Evolutionary conservation across 1,284 basidiomycete species (phyloP), one percentile per base, ranked within the genome.

Genomic region (Leccinum pallidistipes): DNA sequence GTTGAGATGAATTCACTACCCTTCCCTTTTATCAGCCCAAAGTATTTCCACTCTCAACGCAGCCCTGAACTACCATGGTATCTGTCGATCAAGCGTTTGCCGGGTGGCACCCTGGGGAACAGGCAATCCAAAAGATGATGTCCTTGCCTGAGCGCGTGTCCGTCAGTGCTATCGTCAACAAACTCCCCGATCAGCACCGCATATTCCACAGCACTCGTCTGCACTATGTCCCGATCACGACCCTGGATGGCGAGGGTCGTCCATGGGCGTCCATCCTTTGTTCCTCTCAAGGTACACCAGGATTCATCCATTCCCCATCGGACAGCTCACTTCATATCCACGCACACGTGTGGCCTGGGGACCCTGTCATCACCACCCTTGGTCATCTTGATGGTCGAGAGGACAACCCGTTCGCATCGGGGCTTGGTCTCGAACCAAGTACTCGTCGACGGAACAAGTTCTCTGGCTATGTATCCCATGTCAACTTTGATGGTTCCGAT

Each of bases 391-490:
- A 55, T n/a, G 36, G 21, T 29, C 51, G 18, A 29, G 29, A 56
- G 32, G 61, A 55, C 29, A 36, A 69, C 10, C 71, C 76, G 59
- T 70, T 86, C 9, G 72, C 81, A 21, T 85, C 85, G 3, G 86
- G 86, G 0, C 79, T 88, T 36, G 86, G 86, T 3, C 80, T 88
- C 32, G 84, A 87, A 64, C 79, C 85, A 50, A 69, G 79, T 9
- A 85, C 83, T 0, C 71, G 86, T 34, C 69, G 85, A 62, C 76
- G 86, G 62, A 87, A 87, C 66, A 88, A 87, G 69, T 82, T 88
- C 64, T 83, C 84, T 1, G 86, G 86, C 0, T 66, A 67, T 36
- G 72, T 84, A 21, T 68, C 66, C 2, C 74, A 71, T 18, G 61
- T 79, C 6, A 65, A 73, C 9, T 62, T 64, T 50, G 38, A 53